These are phyloP conservation scores for Beauveria caledonica DNA, from an alignment of 2,329 filamentous ascomycete genomes.

Conservation along the genomic window DNA sequence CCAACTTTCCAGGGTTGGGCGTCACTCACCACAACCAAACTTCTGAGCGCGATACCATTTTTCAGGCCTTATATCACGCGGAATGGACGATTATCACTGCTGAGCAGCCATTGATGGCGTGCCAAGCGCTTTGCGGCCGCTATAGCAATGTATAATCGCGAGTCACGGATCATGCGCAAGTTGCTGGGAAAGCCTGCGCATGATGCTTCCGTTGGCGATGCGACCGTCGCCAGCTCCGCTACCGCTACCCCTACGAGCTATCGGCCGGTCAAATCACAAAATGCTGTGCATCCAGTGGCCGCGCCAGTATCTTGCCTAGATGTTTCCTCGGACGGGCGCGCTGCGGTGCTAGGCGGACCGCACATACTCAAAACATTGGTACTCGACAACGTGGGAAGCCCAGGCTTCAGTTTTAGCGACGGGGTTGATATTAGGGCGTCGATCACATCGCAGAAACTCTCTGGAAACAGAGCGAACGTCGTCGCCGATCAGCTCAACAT, in stretches of 20 bases:
- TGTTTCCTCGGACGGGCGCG: slow-evolving; percentile 46
- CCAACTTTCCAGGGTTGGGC: neutral
- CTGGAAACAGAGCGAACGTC: slow-evolving; percentile 32
- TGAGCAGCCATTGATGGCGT: slow-evolving; percentile 24
- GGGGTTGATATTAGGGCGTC: slow-evolving; percentile 49
- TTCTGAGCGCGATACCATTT: neutral
- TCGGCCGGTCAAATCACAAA: slow-evolving; percentile 47
- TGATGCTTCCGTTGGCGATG: slow-evolving; percentile 38
- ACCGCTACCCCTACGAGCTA: slow-evolving; percentile 30
- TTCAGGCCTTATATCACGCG: neutral
- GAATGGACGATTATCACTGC: slow-evolving; percentile 1
- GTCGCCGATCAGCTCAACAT: slow-evolving; percentile 53
- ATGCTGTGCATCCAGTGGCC: slow-evolving; percentile 42
- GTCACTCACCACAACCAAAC: neutral
- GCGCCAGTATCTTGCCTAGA: slow-evolving; percentile 51
- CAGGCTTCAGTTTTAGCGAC: slow-evolving; percentile 34
- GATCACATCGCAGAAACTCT: slow-evolving; percentile 41
- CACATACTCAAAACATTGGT: slow-evolving; percentile 54
- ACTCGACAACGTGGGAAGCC: slow-evolving; percentile 36
- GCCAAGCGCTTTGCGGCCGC: slow-evolving; percentile 20
- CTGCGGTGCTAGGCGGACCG: slow-evolving; percentile 48
- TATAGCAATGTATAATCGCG: slow-evolving; percentile 41
- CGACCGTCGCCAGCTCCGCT: slow-evolving; percentile 39
- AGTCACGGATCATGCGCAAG: slow-evolving; percentile 52
- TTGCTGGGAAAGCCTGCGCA: slow-evolving; percentile 46